These are phyloP conservation scores for Backusella westeae DNA, from an alignment of 192 early-diverging fungal genomes.

Conservation along the genomic window DNA sequence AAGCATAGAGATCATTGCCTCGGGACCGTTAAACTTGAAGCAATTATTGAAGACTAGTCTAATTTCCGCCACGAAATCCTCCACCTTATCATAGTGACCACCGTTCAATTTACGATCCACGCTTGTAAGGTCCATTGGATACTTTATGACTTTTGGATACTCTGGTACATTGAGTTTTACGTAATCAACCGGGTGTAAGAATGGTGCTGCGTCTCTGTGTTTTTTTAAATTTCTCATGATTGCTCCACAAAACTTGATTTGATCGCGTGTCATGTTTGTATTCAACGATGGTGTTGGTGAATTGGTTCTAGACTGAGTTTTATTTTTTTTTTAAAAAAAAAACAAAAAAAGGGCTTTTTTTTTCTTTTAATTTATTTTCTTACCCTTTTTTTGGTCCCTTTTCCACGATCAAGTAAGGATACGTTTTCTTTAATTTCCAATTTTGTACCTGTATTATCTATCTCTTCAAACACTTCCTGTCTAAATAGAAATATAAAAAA, in stretches of 20 bases:
- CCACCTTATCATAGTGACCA: conserved; percentile 58
- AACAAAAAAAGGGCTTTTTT: background rate
- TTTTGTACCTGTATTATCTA: too few species aligned
- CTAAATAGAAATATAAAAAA: too few species aligned
- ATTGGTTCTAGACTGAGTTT: conserved; percentile 13
- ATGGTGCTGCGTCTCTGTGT: conserved; percentile 83
- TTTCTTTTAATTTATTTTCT: background rate
- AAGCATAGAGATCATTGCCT: conserved; percentile 66
- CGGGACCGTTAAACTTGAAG: conserved; percentile 76
- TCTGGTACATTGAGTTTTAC: conserved; percentile 78
- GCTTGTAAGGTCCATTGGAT: conserved; percentile 80
- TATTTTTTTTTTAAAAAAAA: too few species aligned
- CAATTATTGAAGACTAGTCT: conserved; percentile 79
- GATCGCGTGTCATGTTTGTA: conserved; percentile 68
- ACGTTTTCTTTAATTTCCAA: too few species aligned
- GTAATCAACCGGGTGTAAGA: conserved; percentile 79
- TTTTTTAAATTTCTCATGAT: conserved; percentile 74
- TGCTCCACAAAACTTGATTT: conserved; percentile 78
- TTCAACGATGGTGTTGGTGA: conserved; percentile 30
- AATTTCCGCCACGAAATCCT: conserved; percentile 67
- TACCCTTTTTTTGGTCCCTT: too few species aligned
- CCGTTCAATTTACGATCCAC: conserved; percentile 67
- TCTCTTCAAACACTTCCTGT: too few species aligned
- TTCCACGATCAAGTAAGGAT: too few species aligned
- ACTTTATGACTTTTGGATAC: conserved; percentile 68